Base-by-base conservation (phyloP, 2,329 filamentous ascomycete genomes). In the Metarhizium rileyi region DNA sequence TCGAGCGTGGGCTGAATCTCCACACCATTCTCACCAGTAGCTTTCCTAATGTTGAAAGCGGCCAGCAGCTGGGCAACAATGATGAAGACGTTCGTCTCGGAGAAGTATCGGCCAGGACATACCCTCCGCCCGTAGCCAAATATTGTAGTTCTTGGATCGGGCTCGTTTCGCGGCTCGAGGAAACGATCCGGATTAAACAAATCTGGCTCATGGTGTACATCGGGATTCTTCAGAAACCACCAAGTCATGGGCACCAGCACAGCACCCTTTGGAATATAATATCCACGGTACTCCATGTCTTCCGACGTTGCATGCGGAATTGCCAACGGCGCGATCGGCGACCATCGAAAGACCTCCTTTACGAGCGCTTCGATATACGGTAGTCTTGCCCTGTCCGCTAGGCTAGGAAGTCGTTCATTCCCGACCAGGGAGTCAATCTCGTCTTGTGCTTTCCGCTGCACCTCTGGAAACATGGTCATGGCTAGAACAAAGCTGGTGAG, bases 211-310 rank as follows among this genome's bases (percentile, higher is more conserved):
- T 77, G 71, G 61, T 89, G 87, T 2, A 78, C 79, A 35, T 82
- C 78, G 2, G 80, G 77, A 57, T 89, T 84, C 63, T 87, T 84
- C 25, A 82, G 76, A 16, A 67, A 55, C 25, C 57, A 62, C 60
- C 60, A 66, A 6, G 59, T 48, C 1, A 56, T 55, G 4, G 52
- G 53, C 3, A 65, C 46, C 2, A 65, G 27, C 5, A 54, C 33
- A 1, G 63, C 47, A 1, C 57, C 59, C 25, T 61, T 58, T 0
- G 65, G 64, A 6, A 67, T 63, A 0, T 46, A 49, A 26, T 57
- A 62, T 0, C 58, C 57, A 1, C 50, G 45, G 25, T 54, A 61
- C 0, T 33, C 38, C 9, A 61, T 52, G 1, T 63, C 62, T 10
- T 64, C 61, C 0, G 59, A 60, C 0, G 70, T 65, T 3, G 58